Conservation (phyloP, 352 stramenopile species). For the Globisporangium middletonii region DNA sequence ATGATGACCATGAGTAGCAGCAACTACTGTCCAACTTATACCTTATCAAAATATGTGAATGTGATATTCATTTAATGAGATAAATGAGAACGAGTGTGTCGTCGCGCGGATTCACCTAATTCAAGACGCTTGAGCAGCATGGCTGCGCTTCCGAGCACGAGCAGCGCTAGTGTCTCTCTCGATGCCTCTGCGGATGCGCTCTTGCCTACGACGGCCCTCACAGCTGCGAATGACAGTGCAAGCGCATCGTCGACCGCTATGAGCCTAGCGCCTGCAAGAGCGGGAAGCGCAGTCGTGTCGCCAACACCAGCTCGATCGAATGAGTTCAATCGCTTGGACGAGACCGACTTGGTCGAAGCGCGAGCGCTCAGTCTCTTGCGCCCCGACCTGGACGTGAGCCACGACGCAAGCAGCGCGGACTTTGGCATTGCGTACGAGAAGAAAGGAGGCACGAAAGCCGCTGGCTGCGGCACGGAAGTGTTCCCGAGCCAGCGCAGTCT, state of each 20-base stretch:
- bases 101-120: neutral
- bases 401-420: constrained; percentile 35
- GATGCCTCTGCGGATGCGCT: neutral
- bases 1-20: neutral
- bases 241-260: neutral
- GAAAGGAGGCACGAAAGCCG: constrained; percentile 44
- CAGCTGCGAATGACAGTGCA: no score
- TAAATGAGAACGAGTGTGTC: no score
- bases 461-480: constrained; percentile 49
- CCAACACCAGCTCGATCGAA: neutral
- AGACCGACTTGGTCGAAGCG: constrained; percentile 45
- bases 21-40: neutral
- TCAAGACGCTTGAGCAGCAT: neutral
- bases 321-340: constrained; percentile 53
- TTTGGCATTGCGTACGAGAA: constrained; percentile 78
- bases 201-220: neutral
- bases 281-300: neutral
- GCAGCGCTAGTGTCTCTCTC: neutral
- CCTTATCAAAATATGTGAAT: neutral
- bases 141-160: neutral
- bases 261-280: neutral
- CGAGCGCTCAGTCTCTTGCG: constrained; percentile 43
- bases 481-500: constrained; percentile 56
- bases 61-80: neutral
- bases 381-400: constrained; percentile 31